Evolutionary conservation across 2,329 filamentous ascomycete genomes (phyloP).

Genomic region (Pseudopithomyces chartarum): DNA sequence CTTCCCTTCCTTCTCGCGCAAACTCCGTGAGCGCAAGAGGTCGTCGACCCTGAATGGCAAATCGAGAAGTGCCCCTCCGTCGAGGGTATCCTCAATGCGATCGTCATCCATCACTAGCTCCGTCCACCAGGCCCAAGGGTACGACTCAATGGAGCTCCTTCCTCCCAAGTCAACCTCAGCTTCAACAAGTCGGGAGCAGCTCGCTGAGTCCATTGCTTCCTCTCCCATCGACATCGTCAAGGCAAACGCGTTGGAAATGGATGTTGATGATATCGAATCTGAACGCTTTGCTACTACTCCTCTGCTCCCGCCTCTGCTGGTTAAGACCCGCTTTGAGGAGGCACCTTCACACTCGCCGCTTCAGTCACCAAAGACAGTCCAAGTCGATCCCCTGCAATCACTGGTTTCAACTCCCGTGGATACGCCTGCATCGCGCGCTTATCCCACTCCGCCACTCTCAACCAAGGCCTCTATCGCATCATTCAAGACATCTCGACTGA

Average conservation of each 20-base stretch:
- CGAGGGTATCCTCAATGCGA: conserved; percentile 69
- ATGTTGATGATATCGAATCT: conserved; percentile 56
- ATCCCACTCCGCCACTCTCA: conserved; percentile 74
- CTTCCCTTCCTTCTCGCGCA: conserved; percentile 59
- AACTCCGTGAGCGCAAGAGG: conserved; percentile 58
- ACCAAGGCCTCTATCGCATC: conserved; percentile 78
- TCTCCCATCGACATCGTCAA: conserved; percentile 42
- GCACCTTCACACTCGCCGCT: conserved; percentile 76
- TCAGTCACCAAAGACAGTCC: conserved; percentile 79
- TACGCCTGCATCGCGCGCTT: conserved; percentile 52
- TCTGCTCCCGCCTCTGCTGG: conserved; percentile 80
- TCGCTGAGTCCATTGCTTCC: conserved; percentile 32
- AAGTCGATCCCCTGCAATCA: conserved; percentile 62
- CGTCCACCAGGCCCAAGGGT: conserved; percentile 48
- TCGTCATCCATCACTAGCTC: conserved; percentile 77
- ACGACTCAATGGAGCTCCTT: conserved; percentile 45
- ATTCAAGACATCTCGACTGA: conserved; percentile 58
- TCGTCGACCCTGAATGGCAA: conserved; percentile 33
- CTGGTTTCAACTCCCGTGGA: conserved; percentile 54
- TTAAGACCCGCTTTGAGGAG: conserved; percentile 58
- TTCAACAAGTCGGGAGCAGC: conserved; percentile 39
- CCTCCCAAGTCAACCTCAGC: conserved; percentile 28
- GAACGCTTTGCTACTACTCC: conserved; percentile 77
- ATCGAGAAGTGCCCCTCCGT: conserved; percentile 52
- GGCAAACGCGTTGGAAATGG: conserved; percentile 53